Evolutionary conservation across 2,329 filamentous ascomycete species (phyloP).

Genomic region (Colletotrichum sublineola): DNA sequence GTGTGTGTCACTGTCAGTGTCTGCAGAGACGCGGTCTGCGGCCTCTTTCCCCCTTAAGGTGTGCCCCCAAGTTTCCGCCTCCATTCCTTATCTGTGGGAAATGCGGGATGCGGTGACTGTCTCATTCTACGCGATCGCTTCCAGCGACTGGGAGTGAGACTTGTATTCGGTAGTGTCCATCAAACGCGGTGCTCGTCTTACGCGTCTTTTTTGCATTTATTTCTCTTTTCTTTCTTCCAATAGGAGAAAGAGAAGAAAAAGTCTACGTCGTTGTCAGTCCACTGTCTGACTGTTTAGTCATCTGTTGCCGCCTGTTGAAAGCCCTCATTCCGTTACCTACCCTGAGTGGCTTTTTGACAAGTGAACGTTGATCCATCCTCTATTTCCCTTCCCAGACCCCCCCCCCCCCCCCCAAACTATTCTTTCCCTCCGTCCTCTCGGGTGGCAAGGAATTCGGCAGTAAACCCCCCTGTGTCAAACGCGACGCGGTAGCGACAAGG

Average conservation of each 20-base stretch:
- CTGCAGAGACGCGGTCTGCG: background rate
- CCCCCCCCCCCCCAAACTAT: too few species aligned
- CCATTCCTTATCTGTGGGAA: slow-evolving; percentile 15
- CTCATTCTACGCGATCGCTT: background rate
- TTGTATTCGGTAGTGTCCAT: background rate
- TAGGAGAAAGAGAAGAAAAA: background rate
- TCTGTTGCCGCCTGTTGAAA: background rate
- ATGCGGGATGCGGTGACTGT: slow-evolving; percentile 21
- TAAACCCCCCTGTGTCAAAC: background rate
- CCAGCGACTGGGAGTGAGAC: background rate
- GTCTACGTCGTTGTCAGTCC: background rate
- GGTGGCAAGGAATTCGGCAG: background rate
- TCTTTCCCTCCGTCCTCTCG: background rate
- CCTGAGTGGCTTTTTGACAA: background rate
- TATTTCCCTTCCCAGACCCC: background rate
- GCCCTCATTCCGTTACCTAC: background rate
- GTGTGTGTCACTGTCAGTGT: background rate
- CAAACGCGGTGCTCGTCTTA: background rate
- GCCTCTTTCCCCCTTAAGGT: background rate
- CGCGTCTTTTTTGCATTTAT: background rate
- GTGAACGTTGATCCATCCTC: background rate
- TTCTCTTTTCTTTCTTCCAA: too few species aligned
- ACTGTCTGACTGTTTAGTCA: background rate
- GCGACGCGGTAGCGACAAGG: background rate
- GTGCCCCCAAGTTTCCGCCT: slow-evolving; percentile 18